phyloP scores from a whole-genome alignment of 208 protist genomes.

The Acanthamoeba castellanii region DNA sequence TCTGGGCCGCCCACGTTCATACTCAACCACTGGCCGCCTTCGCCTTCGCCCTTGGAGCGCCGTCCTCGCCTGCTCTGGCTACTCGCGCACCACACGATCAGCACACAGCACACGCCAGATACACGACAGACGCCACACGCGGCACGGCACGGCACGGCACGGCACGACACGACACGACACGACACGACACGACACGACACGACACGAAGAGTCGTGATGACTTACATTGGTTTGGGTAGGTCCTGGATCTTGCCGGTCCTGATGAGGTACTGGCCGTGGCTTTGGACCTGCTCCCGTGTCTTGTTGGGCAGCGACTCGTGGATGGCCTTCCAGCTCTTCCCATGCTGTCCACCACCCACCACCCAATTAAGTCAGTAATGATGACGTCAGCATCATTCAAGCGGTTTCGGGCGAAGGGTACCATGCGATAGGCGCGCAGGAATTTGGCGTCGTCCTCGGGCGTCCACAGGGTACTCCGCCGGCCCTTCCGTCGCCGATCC shows the following conservation, averaged over 20 bases:
- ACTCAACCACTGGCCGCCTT: neutral
- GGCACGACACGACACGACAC: too few species aligned
- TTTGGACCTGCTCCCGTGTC: slow-evolving; percentile 82
- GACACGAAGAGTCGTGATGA: neutral
- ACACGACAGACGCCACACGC: too few species aligned
- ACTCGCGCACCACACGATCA: too few species aligned
- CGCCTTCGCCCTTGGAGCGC: neutral
- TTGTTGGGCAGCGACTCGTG: slow-evolving; percentile 78
- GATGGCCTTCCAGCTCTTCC: slow-evolving; percentile 83
- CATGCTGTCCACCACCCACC: slow-evolving; percentile 23
- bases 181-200: neutral
- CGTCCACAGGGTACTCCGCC: slow-evolving; percentile 77
- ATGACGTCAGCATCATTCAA: neutral
- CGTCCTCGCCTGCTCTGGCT: neutral
- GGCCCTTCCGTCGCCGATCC: neutral
- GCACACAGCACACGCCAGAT: too few species aligned
- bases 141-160: too few species aligned
- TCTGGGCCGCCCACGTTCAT: too few species aligned
- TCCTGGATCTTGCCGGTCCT: slow-evolving; percentile 81
- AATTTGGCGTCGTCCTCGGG: slow-evolving; percentile 79
- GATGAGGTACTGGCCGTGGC: slow-evolving; percentile 81
- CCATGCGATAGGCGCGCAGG: slow-evolving; percentile 66
- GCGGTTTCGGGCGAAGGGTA: neutral
- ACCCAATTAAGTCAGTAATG: neutral
- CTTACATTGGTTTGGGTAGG: slow-evolving; percentile 72